phyloP scores from a whole-genome alignment of 139 green algal genomes.

The Diplosphaera chodatii region DNA sequence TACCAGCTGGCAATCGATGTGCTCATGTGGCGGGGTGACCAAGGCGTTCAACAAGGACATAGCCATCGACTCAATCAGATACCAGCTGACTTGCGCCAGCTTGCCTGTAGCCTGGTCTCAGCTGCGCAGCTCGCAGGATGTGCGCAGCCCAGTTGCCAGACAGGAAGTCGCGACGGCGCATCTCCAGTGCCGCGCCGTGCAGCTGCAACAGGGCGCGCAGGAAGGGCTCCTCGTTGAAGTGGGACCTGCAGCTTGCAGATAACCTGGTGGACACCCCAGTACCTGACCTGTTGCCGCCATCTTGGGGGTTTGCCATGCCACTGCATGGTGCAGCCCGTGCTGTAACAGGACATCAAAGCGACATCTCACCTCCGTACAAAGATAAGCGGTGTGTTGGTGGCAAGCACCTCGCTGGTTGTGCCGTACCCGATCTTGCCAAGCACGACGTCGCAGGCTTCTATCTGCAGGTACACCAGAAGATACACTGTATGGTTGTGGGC shows the following conservation, averaged over 20 bases:
- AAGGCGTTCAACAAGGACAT: too few species aligned
- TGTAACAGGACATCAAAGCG: too few species aligned
- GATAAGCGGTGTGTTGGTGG: slow-evolving; percentile 45
- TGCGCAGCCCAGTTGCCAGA: slow-evolving; percentile 54
- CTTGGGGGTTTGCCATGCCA: too few species aligned
- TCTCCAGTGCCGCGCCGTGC: slow-evolving; percentile 40
- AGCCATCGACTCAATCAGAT: too few species aligned
- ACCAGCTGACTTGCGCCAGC: too few species aligned
- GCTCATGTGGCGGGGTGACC: too few species aligned
- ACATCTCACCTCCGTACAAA: slow-evolving; percentile 37
- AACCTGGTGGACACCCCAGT: too few species aligned
- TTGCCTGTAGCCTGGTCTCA: slow-evolving; percentile 34
- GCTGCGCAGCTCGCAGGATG: slow-evolving; percentile 31
- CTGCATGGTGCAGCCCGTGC: not conserved
- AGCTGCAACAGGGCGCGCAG: slow-evolving; percentile 57
- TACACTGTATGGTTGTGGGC: not conserved
- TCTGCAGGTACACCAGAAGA: slow-evolving; percentile 5
- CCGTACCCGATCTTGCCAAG: slow-evolving; percentile 74
- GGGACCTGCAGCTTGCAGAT: not conserved
- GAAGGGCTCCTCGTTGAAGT: slow-evolving; percentile 56
- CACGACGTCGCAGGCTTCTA: slow-evolving; percentile 48
- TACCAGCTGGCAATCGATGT: too few species aligned
- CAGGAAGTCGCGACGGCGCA: slow-evolving; percentile 53
- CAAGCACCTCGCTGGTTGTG: slow-evolving; percentile 50
- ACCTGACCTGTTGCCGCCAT: too few species aligned